Evolutionary conservation across 2,329 filamentous ascomycete genomes (phyloP), one percentile per base, ranked within the genome.

Genomic region (Curvularia verruculosa): DNA sequence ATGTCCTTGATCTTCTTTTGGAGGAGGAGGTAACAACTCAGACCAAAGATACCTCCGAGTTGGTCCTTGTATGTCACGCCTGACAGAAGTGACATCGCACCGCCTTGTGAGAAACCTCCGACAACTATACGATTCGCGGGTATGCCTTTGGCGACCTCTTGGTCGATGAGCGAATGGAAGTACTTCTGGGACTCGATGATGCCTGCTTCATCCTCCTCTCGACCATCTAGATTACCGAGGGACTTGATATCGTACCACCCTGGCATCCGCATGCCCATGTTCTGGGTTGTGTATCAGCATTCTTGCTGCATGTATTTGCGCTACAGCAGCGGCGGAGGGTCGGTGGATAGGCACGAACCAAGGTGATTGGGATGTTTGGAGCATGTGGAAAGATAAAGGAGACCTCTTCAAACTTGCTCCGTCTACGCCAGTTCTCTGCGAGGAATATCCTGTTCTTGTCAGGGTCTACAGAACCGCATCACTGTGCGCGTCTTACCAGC

Each of bases 311-410:
- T 48, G 29, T 57, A 21, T 23, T 39, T 41, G 45, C 41, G 36
- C 18, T 24, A 34, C 29, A 26, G 31, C 18, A 24, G 39, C 23
- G 19, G 48, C 31, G 24, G 34, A 48, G 24, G 26, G 24, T 19
- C 40, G 19, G 24, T 23, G n/a, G 37, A 21, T 34, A 37, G 19
- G 12, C 28, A 79, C 84, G 70, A 78, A 92, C 89, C 68, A 88
- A 82, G n/a, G 92, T 93, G 73, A 97, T 91, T 29, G 92, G 92
- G 52, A 96, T 95, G 36, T 78, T 79, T 5, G 94, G 92, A 26
- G 95, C 95, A 79, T 96, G 91, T 15, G 95, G 95, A 76, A 99
- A 89, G 72, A 99, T 86, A 77, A 98, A 98, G 73, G 94, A 90
- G 75, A 96, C 91, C 78, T 97, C 90, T 56, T 92, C 86, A 63